Evolutionary conservation across 805 yeast species (phyloP).

Genomic region (Hanseniaspora clermontiae): DNA sequence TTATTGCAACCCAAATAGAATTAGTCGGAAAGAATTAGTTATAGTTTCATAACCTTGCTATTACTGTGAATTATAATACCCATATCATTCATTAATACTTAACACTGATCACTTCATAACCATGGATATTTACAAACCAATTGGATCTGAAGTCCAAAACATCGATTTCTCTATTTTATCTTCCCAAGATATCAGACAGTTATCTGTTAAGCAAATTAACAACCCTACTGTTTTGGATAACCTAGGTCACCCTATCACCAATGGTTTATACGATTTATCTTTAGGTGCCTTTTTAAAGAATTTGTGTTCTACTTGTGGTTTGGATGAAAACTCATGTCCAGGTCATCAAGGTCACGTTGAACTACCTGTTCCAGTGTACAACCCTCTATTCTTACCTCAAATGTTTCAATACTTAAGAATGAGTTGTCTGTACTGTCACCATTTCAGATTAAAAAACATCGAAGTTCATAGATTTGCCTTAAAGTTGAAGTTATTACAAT

Average conservation of each 20-base stretch:
- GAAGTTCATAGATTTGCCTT: slow-evolving; percentile 70
- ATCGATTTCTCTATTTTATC: slow-evolving; percentile 85
- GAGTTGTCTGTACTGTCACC: slow-evolving; percentile 82
- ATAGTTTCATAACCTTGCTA: too few species aligned
- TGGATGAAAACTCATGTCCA: slow-evolving; percentile 88
- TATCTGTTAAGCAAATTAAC: slow-evolving; percentile 90
- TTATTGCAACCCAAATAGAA: too few species aligned
- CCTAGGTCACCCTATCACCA: slow-evolving; percentile 86
- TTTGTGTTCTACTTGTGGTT: slow-evolving; percentile 88
- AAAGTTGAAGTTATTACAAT: slow-evolving; percentile 69
- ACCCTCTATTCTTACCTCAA: slow-evolving; percentile 87
- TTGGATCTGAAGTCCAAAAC: slow-evolving; percentile 82
- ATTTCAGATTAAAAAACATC: slow-evolving; percentile 52
- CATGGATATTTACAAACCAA: slow-evolving; percentile 95
- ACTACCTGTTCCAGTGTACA: slow-evolving; percentile 88
- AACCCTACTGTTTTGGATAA: slow-evolving; percentile 93
- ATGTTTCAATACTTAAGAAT: slow-evolving; percentile 73
- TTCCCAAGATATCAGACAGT: slow-evolving; percentile 65
- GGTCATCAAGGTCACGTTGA: slow-evolving; percentile 98
- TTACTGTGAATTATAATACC: neutral
- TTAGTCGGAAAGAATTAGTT: neutral
- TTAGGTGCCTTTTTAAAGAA: slow-evolving; percentile 86
- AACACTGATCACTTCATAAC: neutral
- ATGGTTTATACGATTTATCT: slow-evolving; percentile 90
- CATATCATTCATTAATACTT: neutral